Conservation (phyloP, 768 basidiomycete species). For the Roridomyces roridus region DNA sequence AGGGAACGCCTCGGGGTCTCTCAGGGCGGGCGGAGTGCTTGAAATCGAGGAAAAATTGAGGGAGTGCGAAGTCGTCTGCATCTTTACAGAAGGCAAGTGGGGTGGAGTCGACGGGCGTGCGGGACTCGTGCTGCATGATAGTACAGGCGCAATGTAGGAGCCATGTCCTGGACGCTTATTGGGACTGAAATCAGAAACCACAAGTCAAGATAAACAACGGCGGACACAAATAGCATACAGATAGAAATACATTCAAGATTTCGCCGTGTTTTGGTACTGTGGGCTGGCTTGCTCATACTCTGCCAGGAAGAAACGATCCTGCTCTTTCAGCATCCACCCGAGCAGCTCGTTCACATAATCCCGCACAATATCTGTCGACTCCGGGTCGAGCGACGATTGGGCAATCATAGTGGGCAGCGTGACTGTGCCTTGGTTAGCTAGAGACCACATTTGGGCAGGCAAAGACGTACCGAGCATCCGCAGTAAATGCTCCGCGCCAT, state of each 20-base stretch:
- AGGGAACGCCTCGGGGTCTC: slow-evolving; percentile 52
- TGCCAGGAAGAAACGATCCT: slow-evolving; percentile 71
- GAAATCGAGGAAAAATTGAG: slow-evolving; percentile 68
- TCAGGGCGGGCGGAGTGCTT: slow-evolving; percentile 49
- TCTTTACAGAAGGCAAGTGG: slow-evolving; percentile 50
- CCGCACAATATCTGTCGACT: slow-evolving; percentile 80
- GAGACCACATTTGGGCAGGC: not conserved
- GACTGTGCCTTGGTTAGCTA: no score
- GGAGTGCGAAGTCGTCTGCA: slow-evolving; percentile 67
- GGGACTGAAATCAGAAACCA: no score
- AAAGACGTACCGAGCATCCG: slow-evolving; percentile 86
- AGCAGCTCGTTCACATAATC: slow-evolving; percentile 93
- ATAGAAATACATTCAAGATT: slow-evolving; percentile 52
- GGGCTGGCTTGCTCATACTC: slow-evolving; percentile 81
- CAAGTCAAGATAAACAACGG: no score
- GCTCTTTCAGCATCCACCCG: slow-evolving; percentile 80
- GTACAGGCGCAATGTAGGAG: slow-evolving; percentile 21
- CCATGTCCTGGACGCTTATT: no score
- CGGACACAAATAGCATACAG: no score
- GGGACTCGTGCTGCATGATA: slow-evolving; percentile 22
- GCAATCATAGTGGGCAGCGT: slow-evolving; percentile 91
- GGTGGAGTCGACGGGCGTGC: slow-evolving; percentile 9
- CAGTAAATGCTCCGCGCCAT: slow-evolving; percentile 93
- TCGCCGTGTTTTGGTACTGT: slow-evolving; percentile 83
- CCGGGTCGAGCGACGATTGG: slow-evolving; percentile 87